Conservation (phyloP, 2,329 filamentous ascomycete species). For the Intubia oerlemansii region DNA sequence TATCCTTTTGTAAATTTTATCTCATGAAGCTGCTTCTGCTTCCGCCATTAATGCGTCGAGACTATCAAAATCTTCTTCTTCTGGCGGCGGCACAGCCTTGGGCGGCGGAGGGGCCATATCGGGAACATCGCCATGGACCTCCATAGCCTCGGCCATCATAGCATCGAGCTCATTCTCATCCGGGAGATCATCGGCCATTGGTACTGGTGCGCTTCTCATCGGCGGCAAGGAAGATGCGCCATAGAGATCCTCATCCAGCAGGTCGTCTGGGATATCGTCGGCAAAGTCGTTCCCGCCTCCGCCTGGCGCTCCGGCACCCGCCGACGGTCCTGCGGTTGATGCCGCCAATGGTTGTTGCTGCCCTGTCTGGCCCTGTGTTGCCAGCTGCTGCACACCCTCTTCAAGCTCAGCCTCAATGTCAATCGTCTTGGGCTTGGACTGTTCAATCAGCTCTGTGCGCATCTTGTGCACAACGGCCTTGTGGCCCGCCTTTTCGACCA, state of each 20-base stretch:
- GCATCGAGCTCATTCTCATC: constrained; percentile 29
- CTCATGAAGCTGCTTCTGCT: constrained; percentile 12
- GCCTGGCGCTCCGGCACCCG: too few relatives aligned
- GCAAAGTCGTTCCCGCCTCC: too few relatives aligned
- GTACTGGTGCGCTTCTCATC: too few relatives aligned
- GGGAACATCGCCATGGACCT: constrained; percentile 1
- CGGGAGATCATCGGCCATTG: constrained; percentile 12
- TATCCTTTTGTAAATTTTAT: too few relatives aligned
- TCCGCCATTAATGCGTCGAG: constrained; percentile 23
- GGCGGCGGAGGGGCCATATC: constrained; percentile 6
- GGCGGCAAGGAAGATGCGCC: too few relatives aligned
- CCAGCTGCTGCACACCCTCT: too few relatives aligned
- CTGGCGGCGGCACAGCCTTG: constrained; percentile 4
- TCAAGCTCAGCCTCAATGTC: constrained; percentile 7
- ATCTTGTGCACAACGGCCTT: constrained; percentile 55
- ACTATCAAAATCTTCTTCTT: constrained; percentile 16
- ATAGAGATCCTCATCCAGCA: constrained; percentile 23
- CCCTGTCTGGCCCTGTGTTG: too few relatives aligned
- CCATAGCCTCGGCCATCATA: constrained; percentile 27
- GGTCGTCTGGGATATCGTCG: constrained; percentile 15
- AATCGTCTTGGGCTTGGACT: constrained; percentile 42
- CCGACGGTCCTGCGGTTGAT: too few relatives aligned
- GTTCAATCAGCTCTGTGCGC: constrained; percentile 67
- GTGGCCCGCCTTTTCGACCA: constrained; percentile 88
- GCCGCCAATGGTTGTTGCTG: too few relatives aligned